Percentiles rank a stretch among this genome's conserved stretches.
Conservation (phyloP, 2,329 filamentous ascomycete genomes). For the Pestalotiopsis sp. region DNA sequence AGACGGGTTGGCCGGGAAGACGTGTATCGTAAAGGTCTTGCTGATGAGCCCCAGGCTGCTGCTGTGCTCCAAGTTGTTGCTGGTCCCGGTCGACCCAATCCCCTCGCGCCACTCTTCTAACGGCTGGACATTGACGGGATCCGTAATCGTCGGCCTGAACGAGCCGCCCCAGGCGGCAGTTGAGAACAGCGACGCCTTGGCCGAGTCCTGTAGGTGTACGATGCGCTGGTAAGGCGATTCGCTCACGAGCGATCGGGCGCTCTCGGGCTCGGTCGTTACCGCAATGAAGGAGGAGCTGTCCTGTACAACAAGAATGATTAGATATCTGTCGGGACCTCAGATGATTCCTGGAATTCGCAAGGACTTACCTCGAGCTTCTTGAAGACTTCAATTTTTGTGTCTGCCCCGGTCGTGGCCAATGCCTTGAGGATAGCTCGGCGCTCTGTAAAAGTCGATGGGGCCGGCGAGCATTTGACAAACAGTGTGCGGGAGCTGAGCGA, state of each 20-base stretch:
- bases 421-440: constrained; percentile 57
- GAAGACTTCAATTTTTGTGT: constrained; percentile 51
- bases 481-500: constrained; percentile 36
- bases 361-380: constrained; percentile 45
- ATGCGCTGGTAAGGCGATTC: constrained; percentile 52
- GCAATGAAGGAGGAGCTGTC: constrained; percentile 53
- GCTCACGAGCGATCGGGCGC: constrained; percentile 42
- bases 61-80: neutral
- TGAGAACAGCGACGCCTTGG: constrained; percentile 9
- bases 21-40: constrained; percentile 30
- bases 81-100: neutral
- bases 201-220: constrained; percentile 30
- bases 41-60: constrained; percentile 11
- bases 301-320: constrained; percentile 30
- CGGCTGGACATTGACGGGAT: constrained; percentile 24
- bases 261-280: constrained; percentile 43
- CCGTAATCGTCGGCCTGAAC: constrained; percentile 26
- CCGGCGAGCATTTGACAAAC: constrained; percentile 53
- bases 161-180: constrained; percentile 28
- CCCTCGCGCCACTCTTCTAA: neutral
- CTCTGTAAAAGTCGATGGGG: constrained; percentile 55
- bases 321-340: neutral
- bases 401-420: constrained; percentile 48
- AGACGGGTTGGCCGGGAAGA: constrained; percentile 29
- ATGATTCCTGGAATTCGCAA: neutral